Percentiles rank a stretch among this genome's conserved stretches.
Conservation (phyloP, 371 early-diverging fungal genomes). For the Mortierella sp. region DNA sequence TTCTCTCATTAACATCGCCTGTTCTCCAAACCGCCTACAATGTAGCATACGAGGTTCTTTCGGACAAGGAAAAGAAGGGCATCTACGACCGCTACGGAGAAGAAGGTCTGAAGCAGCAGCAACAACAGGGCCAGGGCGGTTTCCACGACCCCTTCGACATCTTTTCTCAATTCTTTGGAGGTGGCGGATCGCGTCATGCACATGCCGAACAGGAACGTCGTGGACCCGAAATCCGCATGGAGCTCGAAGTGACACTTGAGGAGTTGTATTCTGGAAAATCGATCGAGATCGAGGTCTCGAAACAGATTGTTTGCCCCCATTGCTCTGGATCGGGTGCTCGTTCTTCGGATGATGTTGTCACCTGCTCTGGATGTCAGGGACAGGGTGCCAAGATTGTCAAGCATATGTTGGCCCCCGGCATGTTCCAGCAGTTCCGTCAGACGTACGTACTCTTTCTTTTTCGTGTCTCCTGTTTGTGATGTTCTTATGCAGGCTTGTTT, state of each 20-base stretch:
- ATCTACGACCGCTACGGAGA: conserved; percentile 96
- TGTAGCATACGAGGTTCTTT: conserved; percentile 93
- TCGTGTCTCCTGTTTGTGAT: not conserved
- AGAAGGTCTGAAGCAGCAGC: conserved; percentile 88
- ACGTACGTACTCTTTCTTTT: conserved; percentile 60
- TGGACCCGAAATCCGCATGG: conserved; percentile 85
- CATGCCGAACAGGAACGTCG: conserved; percentile 70
- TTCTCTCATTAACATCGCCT: not conserved
- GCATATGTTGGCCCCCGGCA: conserved; percentile 92
- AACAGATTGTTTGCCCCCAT: conserved; percentile 93
- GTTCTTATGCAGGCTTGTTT: not conserved
- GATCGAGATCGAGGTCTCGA: conserved; percentile 91
- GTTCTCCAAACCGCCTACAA: not conserved
- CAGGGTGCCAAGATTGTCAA: conserved; percentile 85
- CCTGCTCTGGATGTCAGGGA: conserved; percentile 86
- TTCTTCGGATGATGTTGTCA: conserved; percentile 84
- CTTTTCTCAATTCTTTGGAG: conserved; percentile 93
- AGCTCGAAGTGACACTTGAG: conserved; percentile 86
- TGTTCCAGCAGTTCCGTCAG: conserved; percentile 94
- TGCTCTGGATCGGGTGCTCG: conserved; percentile 96
- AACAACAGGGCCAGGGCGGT: conserved; percentile 66
- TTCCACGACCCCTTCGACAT: conserved; percentile 96
- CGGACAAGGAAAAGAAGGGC: conserved; percentile 90
- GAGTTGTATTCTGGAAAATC: conserved; percentile 90
- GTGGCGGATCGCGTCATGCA: conserved; percentile 54